A percentile compares a stretch with the other conserved stretches of the same genome.
Evolutionary conservation across 2,329 filamentous ascomycete genomes (phyloP).

Genomic region (Colletotrichum noveboracense): DNA sequence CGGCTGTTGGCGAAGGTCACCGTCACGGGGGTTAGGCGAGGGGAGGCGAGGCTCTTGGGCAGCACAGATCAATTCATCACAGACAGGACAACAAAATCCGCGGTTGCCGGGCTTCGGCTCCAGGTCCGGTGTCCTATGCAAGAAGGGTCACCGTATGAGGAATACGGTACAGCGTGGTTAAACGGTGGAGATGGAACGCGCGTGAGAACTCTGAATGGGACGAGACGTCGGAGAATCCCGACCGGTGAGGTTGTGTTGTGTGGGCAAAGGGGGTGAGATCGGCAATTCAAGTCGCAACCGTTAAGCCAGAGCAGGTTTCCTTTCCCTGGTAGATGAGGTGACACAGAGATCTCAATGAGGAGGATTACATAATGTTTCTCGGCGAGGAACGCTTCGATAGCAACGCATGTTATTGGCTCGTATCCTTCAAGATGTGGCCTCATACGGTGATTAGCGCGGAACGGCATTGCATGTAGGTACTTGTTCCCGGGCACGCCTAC

Average conservation of each 20-base stretch:
- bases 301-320: neutral
- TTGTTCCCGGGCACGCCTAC: neutral
- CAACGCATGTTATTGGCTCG: neutral
- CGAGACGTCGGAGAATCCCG: neutral
- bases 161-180: neutral
- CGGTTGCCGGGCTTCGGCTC: neutral
- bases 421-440: neutral
- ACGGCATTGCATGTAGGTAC: neutral
- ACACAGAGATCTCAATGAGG: neutral
- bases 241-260: neutral
- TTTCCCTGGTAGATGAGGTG: neutral
- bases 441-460: neutral
- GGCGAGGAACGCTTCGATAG: neutral
- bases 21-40: neutral
- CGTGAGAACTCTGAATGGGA: neutral
- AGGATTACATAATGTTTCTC: neutral
- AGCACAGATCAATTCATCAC: neutral
- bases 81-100: neutral
- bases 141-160: neutral
- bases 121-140: neutral
- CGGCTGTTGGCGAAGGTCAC: neutral
- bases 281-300: neutral
- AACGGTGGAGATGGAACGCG: neutral
- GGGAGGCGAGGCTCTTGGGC: neutral
- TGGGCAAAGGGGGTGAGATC: neutral